phyloP scores from a whole-genome alignment of 495 filamentous ascomycete genomes.

The Hamigera avellanea region DNA sequence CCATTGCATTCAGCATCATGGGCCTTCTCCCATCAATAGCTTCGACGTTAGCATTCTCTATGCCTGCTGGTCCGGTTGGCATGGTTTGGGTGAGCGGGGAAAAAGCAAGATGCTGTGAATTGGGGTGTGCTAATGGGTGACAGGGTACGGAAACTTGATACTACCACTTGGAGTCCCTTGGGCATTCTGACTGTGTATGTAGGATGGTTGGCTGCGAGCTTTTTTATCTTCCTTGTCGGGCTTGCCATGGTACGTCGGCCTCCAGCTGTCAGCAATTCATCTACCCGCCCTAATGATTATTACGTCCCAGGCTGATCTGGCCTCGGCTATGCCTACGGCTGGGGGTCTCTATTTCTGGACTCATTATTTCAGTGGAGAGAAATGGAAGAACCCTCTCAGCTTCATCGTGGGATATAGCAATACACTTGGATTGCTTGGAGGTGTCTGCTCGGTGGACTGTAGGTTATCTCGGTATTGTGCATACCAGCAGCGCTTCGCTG shows the following conservation, averaged over 20 bases:
- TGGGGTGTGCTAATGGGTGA: constrained; percentile 5
- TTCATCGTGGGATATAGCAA: constrained; percentile 67
- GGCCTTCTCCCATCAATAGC: constrained; percentile 61
- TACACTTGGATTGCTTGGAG: constrained; percentile 53
- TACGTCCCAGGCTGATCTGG: constrained; percentile 45
- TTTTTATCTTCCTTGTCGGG: constrained; percentile 53
- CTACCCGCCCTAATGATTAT: background rate
- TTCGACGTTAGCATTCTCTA: constrained; percentile 50
- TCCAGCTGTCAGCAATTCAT: too few species aligned
- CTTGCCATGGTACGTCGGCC: constrained; percentile 45
- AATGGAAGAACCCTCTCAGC: constrained; percentile 49
- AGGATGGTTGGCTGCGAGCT: constrained; percentile 52
- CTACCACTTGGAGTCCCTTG: background rate
- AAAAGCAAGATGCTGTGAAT: constrained; percentile 1
- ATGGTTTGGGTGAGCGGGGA: constrained; percentile 64
- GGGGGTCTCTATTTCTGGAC: constrained; percentile 66
- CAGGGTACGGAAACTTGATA: constrained; percentile 13
- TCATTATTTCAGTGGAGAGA: constrained; percentile 50
- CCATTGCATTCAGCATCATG: constrained; percentile 65
- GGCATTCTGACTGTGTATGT: constrained; percentile 7
- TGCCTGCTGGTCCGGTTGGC: constrained; percentile 55
- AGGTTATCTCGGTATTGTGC: constrained; percentile 7
- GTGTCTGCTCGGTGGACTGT: constrained; percentile 51
- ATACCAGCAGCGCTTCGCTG: too few species aligned
- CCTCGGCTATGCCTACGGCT: constrained; percentile 57